Evolutionary conservation across 2,329 filamentous ascomycete genomes (phyloP).

Genomic region (Exophiala aquamarina): DNA sequence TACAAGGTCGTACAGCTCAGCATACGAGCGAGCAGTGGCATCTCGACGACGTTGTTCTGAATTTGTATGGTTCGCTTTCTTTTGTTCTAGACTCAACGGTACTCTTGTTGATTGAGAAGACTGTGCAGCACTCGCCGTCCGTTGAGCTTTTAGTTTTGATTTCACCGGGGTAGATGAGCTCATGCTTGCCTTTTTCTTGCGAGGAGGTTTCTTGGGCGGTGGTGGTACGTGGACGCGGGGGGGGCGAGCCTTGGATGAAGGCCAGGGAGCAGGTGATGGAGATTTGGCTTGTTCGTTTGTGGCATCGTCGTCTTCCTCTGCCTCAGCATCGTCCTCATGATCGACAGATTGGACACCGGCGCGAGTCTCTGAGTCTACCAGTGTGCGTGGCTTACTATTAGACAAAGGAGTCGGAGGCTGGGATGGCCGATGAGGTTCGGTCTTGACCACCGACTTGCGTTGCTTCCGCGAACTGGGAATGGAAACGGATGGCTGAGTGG

Average conservation of each 20-base stretch:
- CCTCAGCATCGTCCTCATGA: conserved; percentile 22
- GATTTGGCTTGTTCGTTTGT: conserved; percentile 14
- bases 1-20: conserved; percentile 28
- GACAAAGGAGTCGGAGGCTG: conserved; percentile 22
- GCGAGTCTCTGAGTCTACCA: conserved; percentile 9
- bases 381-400: conserved; percentile 21
- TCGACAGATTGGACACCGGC: background rate
- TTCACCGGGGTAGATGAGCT: conserved; percentile 11
- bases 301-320: conserved; percentile 19
- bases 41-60: conserved; percentile 29
- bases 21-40: conserved; percentile 26
- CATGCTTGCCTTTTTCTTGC: conserved; percentile 12
- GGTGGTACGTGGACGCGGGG: conserved; percentile 8
- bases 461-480: conserved; percentile 10
- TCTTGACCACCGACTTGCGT: conserved; percentile 17
- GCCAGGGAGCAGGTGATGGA: conserved; percentile 23
- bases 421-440: conserved; percentile 11
- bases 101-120: conserved; percentile 13
- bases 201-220: conserved; percentile 11
- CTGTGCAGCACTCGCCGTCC: conserved; percentile 2
- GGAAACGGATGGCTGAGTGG: conserved; percentile 10
- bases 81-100: conserved; percentile 26
- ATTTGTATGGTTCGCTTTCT: conserved; percentile 29
- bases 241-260: conserved; percentile 14
- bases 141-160: conserved; percentile 15